Percentiles rank a stretch among this genome's conserved stretches.
These are phyloP conservation scores for Phalaenopsis hybrid DNA, from an alignment of 116 monocot species.

Conservation along the genomic window DNA sequence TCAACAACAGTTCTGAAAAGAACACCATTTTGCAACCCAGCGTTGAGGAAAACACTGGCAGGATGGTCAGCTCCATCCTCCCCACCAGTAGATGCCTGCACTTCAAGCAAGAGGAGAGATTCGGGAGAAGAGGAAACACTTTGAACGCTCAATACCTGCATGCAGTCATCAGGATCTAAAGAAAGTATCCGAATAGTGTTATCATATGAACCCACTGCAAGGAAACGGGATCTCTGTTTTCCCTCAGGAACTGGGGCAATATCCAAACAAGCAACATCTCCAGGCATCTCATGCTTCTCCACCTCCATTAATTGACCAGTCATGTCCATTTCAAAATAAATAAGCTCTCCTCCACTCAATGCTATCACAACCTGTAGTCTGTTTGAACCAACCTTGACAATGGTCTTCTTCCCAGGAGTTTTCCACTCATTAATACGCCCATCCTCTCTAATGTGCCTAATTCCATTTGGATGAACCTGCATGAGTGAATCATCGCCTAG, in stretches of 20 bases:
- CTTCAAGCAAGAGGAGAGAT: slow-evolving; percentile 89
- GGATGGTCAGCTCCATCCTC: slow-evolving; percentile 99
- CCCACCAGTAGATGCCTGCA: slow-evolving; percentile 85
- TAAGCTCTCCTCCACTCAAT: slow-evolving; percentile 95
- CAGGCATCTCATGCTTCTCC: slow-evolving; percentile 96
- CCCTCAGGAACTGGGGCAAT: slow-evolving; percentile 97
- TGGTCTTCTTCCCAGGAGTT: slow-evolving; percentile 96
- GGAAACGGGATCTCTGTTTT: slow-evolving; percentile 86
- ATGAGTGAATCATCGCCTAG: slow-evolving; percentile 92
- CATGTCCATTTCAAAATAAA: slow-evolving; percentile 96
- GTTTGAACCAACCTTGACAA: slow-evolving; percentile 93
- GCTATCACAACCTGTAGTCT: slow-evolving; percentile 94
- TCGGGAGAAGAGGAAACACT: slow-evolving; percentile 93
- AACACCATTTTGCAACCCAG: slow-evolving; percentile 91
- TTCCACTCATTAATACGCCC: slow-evolving; percentile 98
- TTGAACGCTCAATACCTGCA: slow-evolving; percentile 94
- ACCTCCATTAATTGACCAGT: slow-evolving; percentile 96
- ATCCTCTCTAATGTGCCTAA: slow-evolving; percentile 91
- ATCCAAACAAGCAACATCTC: slow-evolving; percentile 93
- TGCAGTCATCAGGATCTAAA: slow-evolving; percentile 94
- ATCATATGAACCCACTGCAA: slow-evolving; percentile 96
- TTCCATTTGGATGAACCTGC: slow-evolving; percentile 98
- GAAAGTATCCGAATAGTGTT: slow-evolving; percentile 94
- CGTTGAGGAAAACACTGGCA: slow-evolving; percentile 91
- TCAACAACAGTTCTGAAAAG: slow-evolving; percentile 93